Evolutionary conservation across 2,329 filamentous ascomycete genomes (phyloP).

Genomic region (Lasiodiplodia hormozganensis): DNA sequence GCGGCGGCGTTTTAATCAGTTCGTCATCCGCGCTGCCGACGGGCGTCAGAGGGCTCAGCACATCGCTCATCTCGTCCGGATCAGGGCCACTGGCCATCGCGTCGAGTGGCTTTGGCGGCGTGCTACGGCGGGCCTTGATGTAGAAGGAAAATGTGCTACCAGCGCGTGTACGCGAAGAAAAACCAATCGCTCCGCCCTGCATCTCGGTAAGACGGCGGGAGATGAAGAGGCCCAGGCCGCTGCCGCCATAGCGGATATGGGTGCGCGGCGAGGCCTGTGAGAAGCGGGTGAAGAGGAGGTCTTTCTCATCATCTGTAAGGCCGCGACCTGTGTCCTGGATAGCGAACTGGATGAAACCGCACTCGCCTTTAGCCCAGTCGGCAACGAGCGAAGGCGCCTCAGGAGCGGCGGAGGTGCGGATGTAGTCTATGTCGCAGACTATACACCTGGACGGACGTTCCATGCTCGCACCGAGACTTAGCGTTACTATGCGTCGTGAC

Average conservation of each 20-base stretch:
- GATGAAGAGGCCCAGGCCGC: slow-evolving; percentile 55
- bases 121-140: slow-evolving; percentile 44
- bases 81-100: neutral
- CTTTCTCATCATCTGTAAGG: slow-evolving; percentile 45
- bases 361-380: slow-evolving; percentile 47
- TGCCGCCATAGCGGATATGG: slow-evolving; percentile 52
- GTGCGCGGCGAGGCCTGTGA: slow-evolving; percentile 45
- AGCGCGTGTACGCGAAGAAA: slow-evolving; percentile 44
- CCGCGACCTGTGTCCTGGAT: slow-evolving; percentile 51
- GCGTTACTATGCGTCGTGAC: slow-evolving; percentile 43
- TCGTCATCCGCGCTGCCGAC: neutral
- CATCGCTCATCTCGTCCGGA: neutral
- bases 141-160: slow-evolving; percentile 55
- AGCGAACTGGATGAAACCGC: slow-evolving; percentile 45
- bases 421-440: slow-evolving; percentile 15
- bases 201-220: slow-evolving; percentile 54
- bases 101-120: neutral
- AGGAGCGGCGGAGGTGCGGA: slow-evolving; percentile 12
- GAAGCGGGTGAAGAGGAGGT: slow-evolving; percentile 41
- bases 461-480: slow-evolving; percentile 45
- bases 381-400: slow-evolving; percentile 27
- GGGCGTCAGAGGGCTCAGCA: neutral
- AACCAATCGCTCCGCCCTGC: slow-evolving; percentile 56
- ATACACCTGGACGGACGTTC: neutral
- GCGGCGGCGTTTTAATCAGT: neutral